Evolutionary conservation across 495 filamentous ascomycete genomes (phyloP).

Genomic region (Talaromyces trachyspermus): DNA sequence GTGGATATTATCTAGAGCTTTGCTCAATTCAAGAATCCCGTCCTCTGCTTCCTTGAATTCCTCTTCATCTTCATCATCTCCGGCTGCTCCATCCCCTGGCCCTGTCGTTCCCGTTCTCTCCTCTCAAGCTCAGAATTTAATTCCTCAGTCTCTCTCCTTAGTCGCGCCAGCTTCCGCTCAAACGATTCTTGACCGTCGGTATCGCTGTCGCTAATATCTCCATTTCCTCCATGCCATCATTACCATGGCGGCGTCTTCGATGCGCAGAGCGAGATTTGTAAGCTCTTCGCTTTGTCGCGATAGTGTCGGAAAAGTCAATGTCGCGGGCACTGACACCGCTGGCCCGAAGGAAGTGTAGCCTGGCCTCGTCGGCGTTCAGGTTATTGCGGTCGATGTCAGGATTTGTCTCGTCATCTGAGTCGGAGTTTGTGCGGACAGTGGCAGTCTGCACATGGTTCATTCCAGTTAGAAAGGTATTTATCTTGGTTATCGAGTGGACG

Average conservation of each 20-base stretch:
- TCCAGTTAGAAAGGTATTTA: too few species aligned
- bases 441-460: slow-evolving; percentile 56
- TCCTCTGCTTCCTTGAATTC: too few species aligned
- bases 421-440: slow-evolving; percentile 57
- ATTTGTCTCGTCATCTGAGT: slow-evolving; percentile 51
- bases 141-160: slow-evolving; percentile 73
- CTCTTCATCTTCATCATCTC: slow-evolving; percentile 28
- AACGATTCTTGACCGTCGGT: slow-evolving; percentile 53
- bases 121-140: slow-evolving; percentile 59
- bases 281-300: slow-evolving; percentile 67
- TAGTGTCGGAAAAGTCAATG: slow-evolving; percentile 76
- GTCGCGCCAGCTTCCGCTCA: slow-evolving; percentile 66
- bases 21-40: slow-evolving; percentile 53
- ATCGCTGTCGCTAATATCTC: slow-evolving; percentile 61
- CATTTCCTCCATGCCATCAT: slow-evolving; percentile 50
- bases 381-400: slow-evolving; percentile 65
- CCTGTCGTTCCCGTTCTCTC: slow-evolving; percentile 22
- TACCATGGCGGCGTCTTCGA: slow-evolving; percentile 40
- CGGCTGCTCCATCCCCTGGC: slow-evolving; percentile 15
- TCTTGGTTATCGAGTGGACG: background rate
- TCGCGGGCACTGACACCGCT: slow-evolving; percentile 60
- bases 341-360: slow-evolving; percentile 69
- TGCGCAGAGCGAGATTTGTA: slow-evolving; percentile 67
- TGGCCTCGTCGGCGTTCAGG: slow-evolving; percentile 67
- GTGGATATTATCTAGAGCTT: slow-evolving; percentile 51